These are phyloP conservation scores for Serendipita sp. DNA, from an alignment of 768 basidiomycete genomes.

Conservation along the genomic window DNA sequence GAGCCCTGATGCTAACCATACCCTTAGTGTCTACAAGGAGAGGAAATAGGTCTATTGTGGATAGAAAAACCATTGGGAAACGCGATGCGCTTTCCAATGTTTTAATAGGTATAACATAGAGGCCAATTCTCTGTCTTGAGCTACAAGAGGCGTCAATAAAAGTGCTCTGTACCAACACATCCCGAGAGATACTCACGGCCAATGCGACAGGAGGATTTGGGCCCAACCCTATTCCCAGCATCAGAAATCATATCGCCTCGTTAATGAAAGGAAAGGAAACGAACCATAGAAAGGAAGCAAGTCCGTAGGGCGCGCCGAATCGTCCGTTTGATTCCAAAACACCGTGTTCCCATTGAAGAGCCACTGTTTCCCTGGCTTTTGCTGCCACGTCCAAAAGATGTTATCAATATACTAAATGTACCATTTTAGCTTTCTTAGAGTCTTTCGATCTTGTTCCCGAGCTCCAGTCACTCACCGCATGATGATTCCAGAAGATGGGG, in stretches of 20 bases:
- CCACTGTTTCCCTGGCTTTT: conserved; percentile 1
- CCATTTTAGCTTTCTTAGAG: background rate
- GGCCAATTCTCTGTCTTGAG: conserved; percentile 1
- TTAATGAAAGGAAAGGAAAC: background rate
- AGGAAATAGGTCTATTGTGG: no score
- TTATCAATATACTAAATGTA: background rate
- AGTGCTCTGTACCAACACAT: no score
- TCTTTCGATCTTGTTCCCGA: background rate
- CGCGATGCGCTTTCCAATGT: background rate
- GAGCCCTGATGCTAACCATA: no score
- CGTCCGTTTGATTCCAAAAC: background rate
- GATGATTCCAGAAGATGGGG: background rate
- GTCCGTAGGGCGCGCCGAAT: background rate
- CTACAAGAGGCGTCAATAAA: background rate
- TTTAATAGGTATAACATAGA: background rate
- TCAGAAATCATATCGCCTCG: background rate
- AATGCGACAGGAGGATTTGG: background rate
- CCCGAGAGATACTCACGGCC: background rate
- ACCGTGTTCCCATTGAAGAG: background rate
- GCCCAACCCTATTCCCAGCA: background rate
- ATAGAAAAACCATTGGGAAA: no score
- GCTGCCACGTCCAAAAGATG: background rate
- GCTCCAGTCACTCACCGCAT: background rate
- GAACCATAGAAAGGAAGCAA: background rate
- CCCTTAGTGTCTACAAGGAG: no score